phyloP scores from a whole-genome alignment of 2,329 filamentous ascomycete species.

The Fusarium pininemorale region DNA sequence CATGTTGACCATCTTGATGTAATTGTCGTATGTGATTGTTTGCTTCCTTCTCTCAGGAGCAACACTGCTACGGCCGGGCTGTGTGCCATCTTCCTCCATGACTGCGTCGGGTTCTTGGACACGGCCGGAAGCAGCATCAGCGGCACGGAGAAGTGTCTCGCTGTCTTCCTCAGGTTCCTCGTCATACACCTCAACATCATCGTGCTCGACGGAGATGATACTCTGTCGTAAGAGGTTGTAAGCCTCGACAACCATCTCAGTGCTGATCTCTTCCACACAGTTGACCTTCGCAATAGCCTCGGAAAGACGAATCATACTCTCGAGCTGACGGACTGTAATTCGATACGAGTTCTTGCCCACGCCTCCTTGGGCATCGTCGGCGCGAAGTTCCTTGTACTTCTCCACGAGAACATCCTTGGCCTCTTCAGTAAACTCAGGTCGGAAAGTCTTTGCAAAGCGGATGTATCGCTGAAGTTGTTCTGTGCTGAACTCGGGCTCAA shows the following conservation, averaged over 20 bases:
- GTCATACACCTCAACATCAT: conserved; percentile 94
- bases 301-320: conserved; percentile 92
- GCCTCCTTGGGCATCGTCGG: conserved; percentile 93
- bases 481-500: conserved; percentile 92
- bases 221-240: conserved; percentile 91
- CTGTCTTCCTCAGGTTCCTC: conserved; percentile 61
- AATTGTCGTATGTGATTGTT: conserved; percentile 95
- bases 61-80: conserved; percentile 52
- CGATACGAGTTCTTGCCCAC: conserved; percentile 95
- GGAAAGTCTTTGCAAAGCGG: conserved; percentile 93
- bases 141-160: conserved; percentile 55
- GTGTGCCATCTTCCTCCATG: conserved; percentile 50
- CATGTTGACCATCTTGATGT: conserved; percentile 87
- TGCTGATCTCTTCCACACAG: conserved; percentile 88
- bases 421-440: conserved; percentile 88
- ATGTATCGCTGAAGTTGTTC: conserved; percentile 98
- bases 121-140: conserved; percentile 54
- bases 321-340: conserved; percentile 95
- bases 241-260: conserved; percentile 88
- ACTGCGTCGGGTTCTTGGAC: conserved; percentile 59
- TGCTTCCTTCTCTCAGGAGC: conserved; percentile 66
- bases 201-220: conserved; percentile 97
- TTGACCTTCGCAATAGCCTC: conserved; percentile 99
- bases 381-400: conserved; percentile 94
- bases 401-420: conserved; percentile 86